A percentile compares a stretch with the other conserved stretches of the same genome.
Evolutionary conservation across 352 stramenopile species (phyloP).

Genomic region (Phytophthora nicotianae): DNA sequence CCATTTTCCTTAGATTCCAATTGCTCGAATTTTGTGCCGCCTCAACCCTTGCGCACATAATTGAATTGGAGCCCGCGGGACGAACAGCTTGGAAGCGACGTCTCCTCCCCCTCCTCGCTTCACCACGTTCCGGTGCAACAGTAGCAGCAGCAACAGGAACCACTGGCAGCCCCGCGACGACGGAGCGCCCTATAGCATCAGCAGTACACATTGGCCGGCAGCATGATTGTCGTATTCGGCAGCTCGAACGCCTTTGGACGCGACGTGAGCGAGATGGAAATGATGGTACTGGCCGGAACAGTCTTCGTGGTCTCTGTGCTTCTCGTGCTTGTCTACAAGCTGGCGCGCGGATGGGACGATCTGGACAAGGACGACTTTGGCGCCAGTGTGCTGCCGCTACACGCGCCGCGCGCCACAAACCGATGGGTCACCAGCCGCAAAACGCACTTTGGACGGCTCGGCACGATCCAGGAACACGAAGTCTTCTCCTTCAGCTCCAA

Average conservation of each 20-base stretch:
- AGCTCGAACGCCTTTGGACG: constrained; percentile 76
- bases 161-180: constrained; percentile 11
- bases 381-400: constrained; percentile 49
- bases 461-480: constrained; percentile 73
- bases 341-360: constrained; percentile 72
- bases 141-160: constrained; percentile 4
- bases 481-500: constrained; percentile 71
- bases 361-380: constrained; percentile 48
- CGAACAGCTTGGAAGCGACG: constrained; percentile 4
- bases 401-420: constrained; percentile 51
- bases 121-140: constrained; percentile 13
- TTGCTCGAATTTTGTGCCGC: constrained; percentile 19
- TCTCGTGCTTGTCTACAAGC: constrained; percentile 77
- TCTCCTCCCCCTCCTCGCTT: neutral
- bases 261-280: constrained; percentile 72
- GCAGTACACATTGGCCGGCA: constrained; percentile 13
- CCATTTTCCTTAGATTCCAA: constrained; percentile 8
- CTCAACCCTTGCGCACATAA: constrained; percentile 16
- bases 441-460: constrained; percentile 66
- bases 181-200: constrained; percentile 9
- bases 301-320: constrained; percentile 80
- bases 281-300: constrained; percentile 67
- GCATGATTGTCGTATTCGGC: constrained; percentile 75
- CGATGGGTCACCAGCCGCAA: constrained; percentile 70
- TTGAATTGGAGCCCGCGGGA: constrained; percentile 24